A percentile compares a stretch with the other conserved stretches of the same genome.
phyloP scores from a whole-genome alignment of 306 rosid species.

The Gastrolobium villosum region DNA sequence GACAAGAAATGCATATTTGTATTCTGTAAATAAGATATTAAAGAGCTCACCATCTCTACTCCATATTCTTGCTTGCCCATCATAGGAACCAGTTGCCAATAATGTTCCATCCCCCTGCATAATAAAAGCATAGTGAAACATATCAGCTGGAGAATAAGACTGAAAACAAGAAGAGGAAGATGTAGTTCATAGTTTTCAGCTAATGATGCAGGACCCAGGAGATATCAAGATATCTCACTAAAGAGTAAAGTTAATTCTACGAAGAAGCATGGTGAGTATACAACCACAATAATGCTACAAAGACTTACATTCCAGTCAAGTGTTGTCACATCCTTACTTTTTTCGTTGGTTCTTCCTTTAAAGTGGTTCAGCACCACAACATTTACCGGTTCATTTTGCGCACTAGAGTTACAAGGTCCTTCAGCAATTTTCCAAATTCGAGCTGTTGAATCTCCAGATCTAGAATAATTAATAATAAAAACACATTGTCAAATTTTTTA shows the following conservation, averaged over 20 bases:
- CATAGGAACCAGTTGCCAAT: constrained; percentile 80
- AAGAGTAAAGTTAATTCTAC: constrained; percentile 8
- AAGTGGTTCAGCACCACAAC: constrained; percentile 65
- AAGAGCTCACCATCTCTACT: constrained; percentile 66
- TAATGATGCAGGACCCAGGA: not conserved
- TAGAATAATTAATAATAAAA: constrained; percentile 32
- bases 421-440: constrained; percentile 68
- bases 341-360: constrained; percentile 69
- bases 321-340: constrained; percentile 79
- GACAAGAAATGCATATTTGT: constrained; percentile 22
- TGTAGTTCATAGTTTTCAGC: constrained; percentile 1
- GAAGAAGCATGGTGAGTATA: not conserved
- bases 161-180: constrained; percentile 1
- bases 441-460: constrained; percentile 85
- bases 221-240: constrained; percentile 5
- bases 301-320: constrained; percentile 82
- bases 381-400: constrained; percentile 52
- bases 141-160: constrained; percentile 19
- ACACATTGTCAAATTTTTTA: not conserved
- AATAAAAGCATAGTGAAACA: constrained; percentile 18
- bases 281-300: constrained; percentile 6
- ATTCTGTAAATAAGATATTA: constrained; percentile 7
- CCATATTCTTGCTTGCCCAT: constrained; percentile 87
- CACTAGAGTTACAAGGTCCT: constrained; percentile 52
- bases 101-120: constrained; percentile 69